Percentiles rank a stretch among this genome's conserved stretches.
These are phyloP conservation scores for Groenewaldozyma tartarivorans DNA, from an alignment of 805 yeast species.

Conservation along the genomic window DNA sequence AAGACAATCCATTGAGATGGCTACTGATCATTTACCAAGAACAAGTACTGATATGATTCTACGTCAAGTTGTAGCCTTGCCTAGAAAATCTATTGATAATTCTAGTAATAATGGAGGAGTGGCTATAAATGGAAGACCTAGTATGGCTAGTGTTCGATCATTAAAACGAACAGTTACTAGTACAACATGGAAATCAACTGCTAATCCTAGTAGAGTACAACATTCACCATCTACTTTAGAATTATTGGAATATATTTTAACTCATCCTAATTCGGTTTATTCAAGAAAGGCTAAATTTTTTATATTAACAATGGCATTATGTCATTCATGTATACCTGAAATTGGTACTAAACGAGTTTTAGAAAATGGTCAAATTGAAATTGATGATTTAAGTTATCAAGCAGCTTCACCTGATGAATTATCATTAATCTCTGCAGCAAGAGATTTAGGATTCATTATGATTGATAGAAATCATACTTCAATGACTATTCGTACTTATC, in stretches of 20 bases:
- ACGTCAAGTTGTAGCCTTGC: constrained; percentile 19
- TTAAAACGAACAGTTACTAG: constrained; percentile 19
- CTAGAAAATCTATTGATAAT: constrained; percentile 15
- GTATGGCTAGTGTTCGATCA: constrained; percentile 31
- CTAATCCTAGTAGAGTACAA: constrained; percentile 37
- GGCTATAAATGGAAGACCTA: constrained; percentile 40
- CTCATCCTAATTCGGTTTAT: constrained; percentile 59
- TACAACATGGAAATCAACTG: constrained; percentile 38
- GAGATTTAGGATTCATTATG: constrained; percentile 89
- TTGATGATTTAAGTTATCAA: constrained; percentile 68
- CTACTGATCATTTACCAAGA: constrained; percentile 2
- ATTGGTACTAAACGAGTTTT: constrained; percentile 17
- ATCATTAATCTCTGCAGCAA: constrained; percentile 87
- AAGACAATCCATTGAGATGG: neutral
- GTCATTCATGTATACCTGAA: constrained; percentile 80
- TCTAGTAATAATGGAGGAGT: too few relatives aligned
- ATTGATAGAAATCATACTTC: constrained; percentile 52
- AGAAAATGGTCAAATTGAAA: constrained; percentile 24
- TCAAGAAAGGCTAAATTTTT: constrained; percentile 71
- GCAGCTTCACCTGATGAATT: constrained; percentile 96
- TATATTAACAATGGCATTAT: constrained; percentile 69
- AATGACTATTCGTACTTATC: constrained; percentile 67
- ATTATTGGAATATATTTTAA: constrained; percentile 59
- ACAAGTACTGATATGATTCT: constrained; percentile 16
- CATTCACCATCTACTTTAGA: constrained; percentile 49